Evolutionary conservation across 768 basidiomycete genomes (phyloP).

Genomic region (Suillus spraguei): DNA sequence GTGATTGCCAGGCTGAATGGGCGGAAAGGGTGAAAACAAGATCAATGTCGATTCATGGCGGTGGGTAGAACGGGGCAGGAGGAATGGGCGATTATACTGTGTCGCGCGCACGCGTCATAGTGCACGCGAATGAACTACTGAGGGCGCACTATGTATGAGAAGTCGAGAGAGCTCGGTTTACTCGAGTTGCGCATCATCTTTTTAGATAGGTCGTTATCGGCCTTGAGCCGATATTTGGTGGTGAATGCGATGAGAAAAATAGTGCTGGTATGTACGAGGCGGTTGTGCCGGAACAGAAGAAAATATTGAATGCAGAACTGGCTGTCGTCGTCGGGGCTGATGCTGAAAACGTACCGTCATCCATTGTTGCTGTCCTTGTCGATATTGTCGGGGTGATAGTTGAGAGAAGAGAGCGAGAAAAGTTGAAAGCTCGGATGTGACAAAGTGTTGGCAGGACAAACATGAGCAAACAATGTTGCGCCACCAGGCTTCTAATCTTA

Average conservation of each 20-base stretch:
- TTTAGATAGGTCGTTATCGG: conserved; percentile 17
- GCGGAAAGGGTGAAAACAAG: conserved; percentile 39
- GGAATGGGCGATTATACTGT: conserved; percentile 13
- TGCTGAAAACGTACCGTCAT: conserved; percentile 85
- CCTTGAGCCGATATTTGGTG: conserved; percentile 32
- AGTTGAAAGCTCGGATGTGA: conserved; percentile 6
- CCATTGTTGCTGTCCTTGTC: conserved; percentile 44
- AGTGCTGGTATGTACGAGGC: conserved; percentile 34
- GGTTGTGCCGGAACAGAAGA: conserved; percentile 39
- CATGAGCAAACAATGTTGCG: conserved; percentile 10
- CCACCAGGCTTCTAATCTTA: conserved; percentile 11
- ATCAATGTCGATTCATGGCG: conserved; percentile 45
- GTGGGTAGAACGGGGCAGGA: conserved; percentile 36
- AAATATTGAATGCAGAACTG: conserved; percentile 46
- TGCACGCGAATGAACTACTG: conserved; percentile 10
- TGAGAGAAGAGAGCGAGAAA: conserved; percentile 19
- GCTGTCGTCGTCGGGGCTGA: conserved; percentile 68
- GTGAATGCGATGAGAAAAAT: conserved; percentile 24
- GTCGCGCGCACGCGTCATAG: conserved; percentile 19
- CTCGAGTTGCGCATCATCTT: conserved; percentile 11
- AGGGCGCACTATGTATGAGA: conserved; percentile 16
- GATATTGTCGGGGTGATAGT: conserved; percentile 24
- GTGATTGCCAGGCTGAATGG: conserved; percentile 77
- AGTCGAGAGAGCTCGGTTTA: conserved; percentile 15
- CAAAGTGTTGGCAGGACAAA: conserved; percentile 11